Conservation (phyloP, 768 basidiomycete genomes). For the Tricholomella constricta region DNA sequence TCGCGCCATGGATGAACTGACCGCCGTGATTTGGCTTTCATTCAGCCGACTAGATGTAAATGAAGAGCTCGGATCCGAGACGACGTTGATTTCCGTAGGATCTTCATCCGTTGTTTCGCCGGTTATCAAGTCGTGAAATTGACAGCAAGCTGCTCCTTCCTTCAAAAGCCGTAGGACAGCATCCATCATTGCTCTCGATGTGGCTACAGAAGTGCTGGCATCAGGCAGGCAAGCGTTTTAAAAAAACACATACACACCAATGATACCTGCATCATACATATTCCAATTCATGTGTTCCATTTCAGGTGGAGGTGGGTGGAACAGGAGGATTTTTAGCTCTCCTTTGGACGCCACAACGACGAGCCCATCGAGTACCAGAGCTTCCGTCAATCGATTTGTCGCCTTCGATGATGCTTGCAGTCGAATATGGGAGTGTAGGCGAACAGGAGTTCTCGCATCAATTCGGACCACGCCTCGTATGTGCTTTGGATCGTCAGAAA, state of each 20-base stretch:
- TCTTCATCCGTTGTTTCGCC: constrained; percentile 20
- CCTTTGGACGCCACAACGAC: constrained; percentile 55
- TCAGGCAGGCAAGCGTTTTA: not conserved
- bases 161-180: constrained; percentile 50
- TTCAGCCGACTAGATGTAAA: constrained; percentile 40
- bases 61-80: not conserved
- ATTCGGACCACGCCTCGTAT: constrained; percentile 58
- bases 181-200: constrained; percentile 66
- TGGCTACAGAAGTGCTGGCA: constrained; percentile 39
- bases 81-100: not conserved
- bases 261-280: constrained; percentile 62
- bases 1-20: constrained; percentile 43
- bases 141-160: constrained; percentile 47
- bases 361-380: constrained; percentile 58
- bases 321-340: constrained; percentile 53
- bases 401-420: constrained; percentile 59
- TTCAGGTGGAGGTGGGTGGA: constrained; percentile 65
- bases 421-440: constrained; percentile 68
- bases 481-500: constrained; percentile 36
- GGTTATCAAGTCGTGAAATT: constrained; percentile 51
- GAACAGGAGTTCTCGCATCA: constrained; percentile 48
- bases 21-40: constrained; percentile 54
- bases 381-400: constrained; percentile 47
- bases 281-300: constrained; percentile 62
- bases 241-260: constrained; percentile 38